Percentiles rank a stretch among this genome's conserved stretches.
These are phyloP conservation scores for Rhizophagus clarus DNA, from an alignment of 192 early-diverging fungal species.

Conservation along the genomic window DNA sequence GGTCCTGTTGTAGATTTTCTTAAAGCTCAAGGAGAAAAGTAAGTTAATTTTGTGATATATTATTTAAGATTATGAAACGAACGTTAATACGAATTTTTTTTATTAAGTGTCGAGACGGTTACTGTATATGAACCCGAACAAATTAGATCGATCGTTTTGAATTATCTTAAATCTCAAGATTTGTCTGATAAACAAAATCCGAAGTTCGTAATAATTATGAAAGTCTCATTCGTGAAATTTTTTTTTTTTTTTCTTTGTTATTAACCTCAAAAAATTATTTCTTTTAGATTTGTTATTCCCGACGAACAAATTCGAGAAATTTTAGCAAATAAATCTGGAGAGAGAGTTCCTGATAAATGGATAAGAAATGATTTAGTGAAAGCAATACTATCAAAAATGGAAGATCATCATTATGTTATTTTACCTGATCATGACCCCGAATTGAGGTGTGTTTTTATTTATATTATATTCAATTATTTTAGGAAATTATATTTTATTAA, in stretches of 20 bases:
- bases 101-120: slow-evolving; percentile 41
- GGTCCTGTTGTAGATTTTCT: slow-evolving; percentile 53
- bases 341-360: background rate
- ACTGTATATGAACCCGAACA: slow-evolving; percentile 62
- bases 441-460: slow-evolving; percentile 25
- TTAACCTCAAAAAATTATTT: background rate
- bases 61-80: background rate
- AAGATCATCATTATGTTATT: slow-evolving; percentile 51
- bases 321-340: background rate
- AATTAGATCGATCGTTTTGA: slow-evolving; percentile 56
- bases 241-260: background rate
- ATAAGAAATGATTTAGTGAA: slow-evolving; percentile 2
- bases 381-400: slow-evolving; percentile 44
- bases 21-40: slow-evolving; percentile 41
- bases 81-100: background rate
- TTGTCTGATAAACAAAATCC: slow-evolving; percentile 60
- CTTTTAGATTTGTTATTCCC: background rate
- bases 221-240: no score
- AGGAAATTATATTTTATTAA: background rate
- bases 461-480: no score
- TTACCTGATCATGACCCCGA: slow-evolving; percentile 49
- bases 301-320: background rate
- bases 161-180: slow-evolving; percentile 63
- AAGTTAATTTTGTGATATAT: background rate
- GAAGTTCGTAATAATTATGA: slow-evolving; percentile 13